Percentiles rank a stretch among this genome's conserved stretches.
phyloP scores from a whole-genome alignment of 2,329 filamentous ascomycete genomes.

The Ramularia endophylla region DNA sequence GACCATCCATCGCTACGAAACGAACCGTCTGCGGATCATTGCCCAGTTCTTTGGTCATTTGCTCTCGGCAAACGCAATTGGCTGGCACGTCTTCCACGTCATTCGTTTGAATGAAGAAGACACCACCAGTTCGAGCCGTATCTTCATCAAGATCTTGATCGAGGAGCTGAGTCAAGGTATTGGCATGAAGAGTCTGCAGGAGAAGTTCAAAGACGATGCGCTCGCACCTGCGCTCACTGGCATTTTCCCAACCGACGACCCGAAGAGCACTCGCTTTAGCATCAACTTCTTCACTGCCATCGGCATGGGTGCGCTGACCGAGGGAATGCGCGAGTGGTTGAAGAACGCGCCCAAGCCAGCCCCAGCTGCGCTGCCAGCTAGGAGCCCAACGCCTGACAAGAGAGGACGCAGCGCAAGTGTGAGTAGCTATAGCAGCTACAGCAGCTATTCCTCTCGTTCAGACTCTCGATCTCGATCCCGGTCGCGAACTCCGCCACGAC shows the following conservation, averaged over 20 bases:
- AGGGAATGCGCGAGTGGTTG: constrained; percentile 87
- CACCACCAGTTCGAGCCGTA: constrained; percentile 91
- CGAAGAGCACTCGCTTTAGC: constrained; percentile 86
- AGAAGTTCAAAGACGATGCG: constrained; percentile 69
- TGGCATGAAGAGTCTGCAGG: constrained; percentile 72
- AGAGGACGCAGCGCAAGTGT: constrained; percentile 53
- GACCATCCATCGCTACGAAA: constrained; percentile 95
- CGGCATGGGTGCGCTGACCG: constrained; percentile 88
- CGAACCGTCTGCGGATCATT: constrained; percentile 89
- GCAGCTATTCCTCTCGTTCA: constrained; percentile 52
- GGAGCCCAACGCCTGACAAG: constrained; percentile 42
- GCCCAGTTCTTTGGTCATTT: constrained; percentile 92
- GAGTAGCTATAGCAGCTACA: constrained; percentile 78
- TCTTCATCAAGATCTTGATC: constrained; percentile 97
- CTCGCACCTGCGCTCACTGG: constrained; percentile 74
- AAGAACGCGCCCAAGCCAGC: constrained; percentile 85
- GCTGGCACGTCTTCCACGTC: constrained; percentile 81
- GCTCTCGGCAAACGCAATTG: constrained; percentile 78
- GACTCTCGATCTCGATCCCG: constrained; percentile 24
- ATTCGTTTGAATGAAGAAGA: constrained; percentile 95
- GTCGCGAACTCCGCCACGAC: constrained; percentile 22
- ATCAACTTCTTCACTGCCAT: constrained; percentile 99
- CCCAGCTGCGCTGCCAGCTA: constrained; percentile 56
- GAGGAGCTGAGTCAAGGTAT: constrained; percentile 85
- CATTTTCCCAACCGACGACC: constrained; percentile 83